Evolutionary conservation across 331 rosid genomes (phyloP).

Genomic region (Erythrophleum ivorense): DNA sequence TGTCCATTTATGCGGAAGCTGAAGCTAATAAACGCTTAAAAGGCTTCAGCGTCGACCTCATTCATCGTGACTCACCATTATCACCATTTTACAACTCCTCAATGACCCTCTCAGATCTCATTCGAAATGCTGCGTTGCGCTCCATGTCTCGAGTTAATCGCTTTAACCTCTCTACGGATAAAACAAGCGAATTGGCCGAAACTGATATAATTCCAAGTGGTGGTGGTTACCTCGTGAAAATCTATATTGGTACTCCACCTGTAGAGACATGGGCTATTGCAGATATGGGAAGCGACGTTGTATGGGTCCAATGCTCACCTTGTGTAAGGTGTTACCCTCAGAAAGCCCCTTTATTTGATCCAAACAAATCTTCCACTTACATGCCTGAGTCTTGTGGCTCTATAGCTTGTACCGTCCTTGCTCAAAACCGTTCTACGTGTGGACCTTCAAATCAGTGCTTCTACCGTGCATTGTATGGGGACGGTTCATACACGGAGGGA

Average conservation of each 20-base stretch:
- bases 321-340: constrained; percentile 4
- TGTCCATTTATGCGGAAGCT: not conserved
- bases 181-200: not conserved
- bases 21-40: not conserved
- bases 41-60: constrained; percentile 33
- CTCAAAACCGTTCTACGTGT: not conserved
- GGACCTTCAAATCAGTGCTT: not conserved
- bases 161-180: not conserved
- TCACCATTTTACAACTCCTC: constrained; percentile 41
- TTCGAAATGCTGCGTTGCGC: constrained; percentile 14
- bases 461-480: not conserved
- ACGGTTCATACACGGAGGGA: not conserved
- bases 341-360: constrained; percentile 5
- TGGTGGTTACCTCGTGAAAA: not conserved
- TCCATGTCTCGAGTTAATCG: constrained; percentile 5
- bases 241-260: constrained; percentile 27
- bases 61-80: constrained; percentile 38
- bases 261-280: not conserved
- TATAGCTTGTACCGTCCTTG: not conserved
- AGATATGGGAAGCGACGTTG: constrained; percentile 20
- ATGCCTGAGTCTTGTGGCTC: not conserved
- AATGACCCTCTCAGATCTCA: not conserved
- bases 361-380: constrained; percentile 10
- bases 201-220: not conserved
- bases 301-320: constrained; percentile 25